These are phyloP conservation scores for Colletotrichum spinosum DNA, from an alignment of 2,329 filamentous ascomycete genomes.

Conservation along the genomic window DNA sequence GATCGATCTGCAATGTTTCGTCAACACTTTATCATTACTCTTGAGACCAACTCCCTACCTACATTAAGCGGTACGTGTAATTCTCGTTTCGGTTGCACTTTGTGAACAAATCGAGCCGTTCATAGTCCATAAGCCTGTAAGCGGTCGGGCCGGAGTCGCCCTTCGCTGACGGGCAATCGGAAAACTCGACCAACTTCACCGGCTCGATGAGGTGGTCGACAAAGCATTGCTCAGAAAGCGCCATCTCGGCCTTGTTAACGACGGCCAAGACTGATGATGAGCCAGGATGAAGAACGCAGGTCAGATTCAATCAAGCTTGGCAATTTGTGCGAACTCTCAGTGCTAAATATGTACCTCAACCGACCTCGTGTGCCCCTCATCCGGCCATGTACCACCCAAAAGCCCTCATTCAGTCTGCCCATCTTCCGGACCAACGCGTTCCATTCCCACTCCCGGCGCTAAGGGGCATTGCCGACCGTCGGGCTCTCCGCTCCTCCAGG, in stretches of 20 bases:
- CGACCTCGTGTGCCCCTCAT: not conserved
- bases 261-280: too few relatives aligned
- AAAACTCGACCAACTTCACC: not conserved
- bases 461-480: constrained; percentile 1
- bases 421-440: not conserved
- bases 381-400: constrained; percentile 5
- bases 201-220: constrained; percentile 5
- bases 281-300: too few relatives aligned
- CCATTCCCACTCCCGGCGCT: constrained; percentile 1
- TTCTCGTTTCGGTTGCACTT: not conserved
- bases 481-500: not conserved
- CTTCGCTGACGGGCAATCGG: too few relatives aligned
- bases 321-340: too few relatives aligned
- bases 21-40: too few relatives aligned
- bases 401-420: not conserved
- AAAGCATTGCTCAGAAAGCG: constrained; percentile 1
- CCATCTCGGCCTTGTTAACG: not conserved
- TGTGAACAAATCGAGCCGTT: too few relatives aligned
- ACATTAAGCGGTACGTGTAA: not conserved
- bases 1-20: not conserved
- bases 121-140: too few relatives aligned
- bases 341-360: too few relatives aligned
- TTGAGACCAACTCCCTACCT: not conserved
- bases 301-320: too few relatives aligned
- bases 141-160: too few relatives aligned